Base-by-base conservation (phyloP, 2,329 filamentous ascomycete genomes). In the Macrophomina pseudophaseolina region DNA sequence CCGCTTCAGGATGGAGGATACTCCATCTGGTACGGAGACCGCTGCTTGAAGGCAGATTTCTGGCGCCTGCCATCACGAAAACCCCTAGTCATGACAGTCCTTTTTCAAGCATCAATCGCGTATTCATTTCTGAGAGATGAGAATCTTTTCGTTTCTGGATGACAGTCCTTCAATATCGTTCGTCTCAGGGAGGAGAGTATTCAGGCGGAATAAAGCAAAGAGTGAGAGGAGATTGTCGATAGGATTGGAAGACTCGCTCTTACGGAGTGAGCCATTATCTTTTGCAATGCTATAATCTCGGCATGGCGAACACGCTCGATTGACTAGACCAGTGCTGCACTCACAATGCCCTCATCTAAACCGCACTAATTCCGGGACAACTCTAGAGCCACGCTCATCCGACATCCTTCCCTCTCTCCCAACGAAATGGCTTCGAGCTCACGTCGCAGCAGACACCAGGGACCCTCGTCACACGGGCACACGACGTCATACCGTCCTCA, bases 1-100 rank as follows among this genome's bases (percentile, higher is more conserved):
- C 71, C 58, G 75, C 73, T 59, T 68, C 60, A 66, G 38, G 56
- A 51, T 66, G 46, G 56, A 66, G 35, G 64, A 51, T 11, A n/a
- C 44, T 58, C 32, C 18, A n/a, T 58, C 52, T 40, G 64, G 53
- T 8, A 42, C 52, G 32, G 64, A 49, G 46, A 33, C 64, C 4
- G 30, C 64, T 18, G 60, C 48, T 14, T 64, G 44, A 62, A 49
- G n/a, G 44, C 7, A 23, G 18, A 9, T 14, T 30, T 14, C 46
- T 32, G 35, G 46, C 33, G 18, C 18, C 35, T 48, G 53, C 46
- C 48, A 53, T 64, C 33, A 64, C 49, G 60, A 64, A 64, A 64
- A 30, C 14, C 35, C 58, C 44, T 35, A 23, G 46, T 64, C 48
- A 64, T 52, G 58, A 64, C 40, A 32, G 32, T 30, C 42, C 23